phyloP scores from a whole-genome alignment of 257 asterid genomes.

The Solanum sejunctum region DNA sequence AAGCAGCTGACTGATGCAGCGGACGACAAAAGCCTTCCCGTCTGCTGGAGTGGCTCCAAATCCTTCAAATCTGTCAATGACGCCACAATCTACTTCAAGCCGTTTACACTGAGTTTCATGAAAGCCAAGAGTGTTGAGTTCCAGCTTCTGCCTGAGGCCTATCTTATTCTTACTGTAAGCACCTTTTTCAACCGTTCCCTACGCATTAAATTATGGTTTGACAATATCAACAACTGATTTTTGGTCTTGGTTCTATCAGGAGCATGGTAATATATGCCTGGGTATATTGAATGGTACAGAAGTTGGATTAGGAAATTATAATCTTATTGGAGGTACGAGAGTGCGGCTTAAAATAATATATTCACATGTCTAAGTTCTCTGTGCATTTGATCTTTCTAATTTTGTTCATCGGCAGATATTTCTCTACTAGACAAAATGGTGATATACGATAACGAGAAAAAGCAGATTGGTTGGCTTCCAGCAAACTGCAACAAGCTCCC shows the following conservation, averaged over 20 bases:
- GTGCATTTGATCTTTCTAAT: neutral
- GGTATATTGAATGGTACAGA: slow-evolving; percentile 77
- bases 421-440: slow-evolving; percentile 79
- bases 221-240: neutral
- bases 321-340: slow-evolving; percentile 69
- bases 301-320: slow-evolving; percentile 49
- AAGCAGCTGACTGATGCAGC: slow-evolving; percentile 28
- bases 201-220: neutral
- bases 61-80: slow-evolving; percentile 56
- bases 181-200: neutral
- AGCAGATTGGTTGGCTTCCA: slow-evolving; percentile 59
- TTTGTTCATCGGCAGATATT: slow-evolving; percentile 29
- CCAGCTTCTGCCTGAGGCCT: slow-evolving; percentile 58
- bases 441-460: slow-evolving; percentile 73
- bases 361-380: neutral
- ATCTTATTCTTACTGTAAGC: slow-evolving; percentile 73
- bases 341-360: neutral
- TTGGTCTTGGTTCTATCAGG: slow-evolving; percentile 26
- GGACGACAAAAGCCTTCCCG: slow-evolving; percentile 61
- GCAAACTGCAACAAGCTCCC: slow-evolving; percentile 34
- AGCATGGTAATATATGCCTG: slow-evolving; percentile 69
- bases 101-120: slow-evolving; percentile 44
- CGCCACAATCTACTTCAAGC: slow-evolving; percentile 44
- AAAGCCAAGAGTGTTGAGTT: slow-evolving; percentile 29
- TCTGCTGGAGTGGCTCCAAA: slow-evolving; percentile 73